Base-by-base conservation (phyloP, 257 asterid species). In the Coffea canephora region DNA sequence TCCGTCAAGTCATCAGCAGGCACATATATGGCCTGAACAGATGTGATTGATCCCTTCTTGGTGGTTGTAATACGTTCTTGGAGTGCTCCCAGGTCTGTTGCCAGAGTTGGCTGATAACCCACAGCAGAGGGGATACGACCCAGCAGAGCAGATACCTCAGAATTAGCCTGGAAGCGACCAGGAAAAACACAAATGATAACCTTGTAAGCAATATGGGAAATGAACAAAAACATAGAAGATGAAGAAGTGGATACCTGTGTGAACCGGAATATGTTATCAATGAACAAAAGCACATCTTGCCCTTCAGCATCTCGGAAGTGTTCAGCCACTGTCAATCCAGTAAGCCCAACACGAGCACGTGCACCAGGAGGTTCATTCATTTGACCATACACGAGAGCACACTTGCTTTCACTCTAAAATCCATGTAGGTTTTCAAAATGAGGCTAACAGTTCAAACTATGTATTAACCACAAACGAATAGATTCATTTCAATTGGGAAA, bases 331-430 rank as follows among this genome's bases (percentile, higher is more conserved):
- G 99, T 95, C 85, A 95, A 85, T 25, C 99, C 99, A 70, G 99
- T 95, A 79, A 95, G 97, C 55, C 99, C 99, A 82, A 95, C 99
- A 84, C 99, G 97, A 77, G 99, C 99, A 93, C 99, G 98, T 71
- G 99, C 99, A 90, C 99, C 99, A 11, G 98, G 99, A 88, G 99
- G 99, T 86, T 95, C 99, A 73, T 95, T 95, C 99, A 95, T 95
- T 89, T 95, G 99, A 88, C 99, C 99, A 0, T 95, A 95, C 57
- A 95, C 99, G 34, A 95, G 93, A 65, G 99, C 99, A 11, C 99
- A 95, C 70, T 93, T 95, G 93, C 99, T 95, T 52, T 93, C 98
- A 76, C 91, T 86, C 98, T 94, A 83, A 76, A 86, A 75, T 25
- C 45, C 62, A 70, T 39, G 43, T 39, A 39, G 43, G 43, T 39